Evolutionary conservation across 768 basidiomycete species (phyloP).

Genomic region (Russula ochroleuca): DNA sequence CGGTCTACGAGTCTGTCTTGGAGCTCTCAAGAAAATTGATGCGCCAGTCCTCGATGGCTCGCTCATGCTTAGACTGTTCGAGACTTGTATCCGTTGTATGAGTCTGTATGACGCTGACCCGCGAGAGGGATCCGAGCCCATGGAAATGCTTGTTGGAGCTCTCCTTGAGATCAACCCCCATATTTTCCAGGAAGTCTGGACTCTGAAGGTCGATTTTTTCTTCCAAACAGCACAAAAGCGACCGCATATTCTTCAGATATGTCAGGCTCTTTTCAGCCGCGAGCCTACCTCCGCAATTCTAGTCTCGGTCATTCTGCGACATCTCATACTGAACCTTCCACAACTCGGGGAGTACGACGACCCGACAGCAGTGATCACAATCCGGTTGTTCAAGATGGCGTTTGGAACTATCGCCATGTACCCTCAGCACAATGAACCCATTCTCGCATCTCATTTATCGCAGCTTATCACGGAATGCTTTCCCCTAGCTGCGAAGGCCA

Average conservation of each 20-base stretch:
- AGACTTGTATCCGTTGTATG: conserved; percentile 80
- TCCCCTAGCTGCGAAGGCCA: conserved; percentile 85
- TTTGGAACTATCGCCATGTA: conserved; percentile 79
- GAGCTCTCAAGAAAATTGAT: conserved; percentile 73
- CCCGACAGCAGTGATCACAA: conserved; percentile 72
- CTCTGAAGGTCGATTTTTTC: conserved; percentile 86
- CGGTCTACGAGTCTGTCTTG: conserved; percentile 77
- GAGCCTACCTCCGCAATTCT: conserved; percentile 75
- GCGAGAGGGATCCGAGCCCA: conserved; percentile 67
- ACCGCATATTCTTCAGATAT: conserved; percentile 74
- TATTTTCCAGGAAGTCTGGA: conserved; percentile 96
- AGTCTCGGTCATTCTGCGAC: conserved; percentile 82
- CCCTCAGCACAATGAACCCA: conserved; percentile 77
- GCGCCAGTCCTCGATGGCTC: conserved; percentile 78
- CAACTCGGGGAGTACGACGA: conserved; percentile 83
- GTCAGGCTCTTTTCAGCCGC: conserved; percentile 76
- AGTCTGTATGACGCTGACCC: conserved; percentile 71
- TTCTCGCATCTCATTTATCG: conserved; percentile 88
- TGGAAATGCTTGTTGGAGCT: conserved; percentile 76
- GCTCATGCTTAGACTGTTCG: conserved; percentile 84
- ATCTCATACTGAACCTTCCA: conserved; percentile 77
- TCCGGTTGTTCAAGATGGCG: conserved; percentile 93
- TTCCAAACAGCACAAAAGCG: conserved; percentile 75
- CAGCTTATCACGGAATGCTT: conserved; percentile 96
- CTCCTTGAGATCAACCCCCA: conserved; percentile 82